Base-by-base conservation (phyloP, 768 basidiomycete genomes). In the Candolleomyces eurysporus region DNA sequence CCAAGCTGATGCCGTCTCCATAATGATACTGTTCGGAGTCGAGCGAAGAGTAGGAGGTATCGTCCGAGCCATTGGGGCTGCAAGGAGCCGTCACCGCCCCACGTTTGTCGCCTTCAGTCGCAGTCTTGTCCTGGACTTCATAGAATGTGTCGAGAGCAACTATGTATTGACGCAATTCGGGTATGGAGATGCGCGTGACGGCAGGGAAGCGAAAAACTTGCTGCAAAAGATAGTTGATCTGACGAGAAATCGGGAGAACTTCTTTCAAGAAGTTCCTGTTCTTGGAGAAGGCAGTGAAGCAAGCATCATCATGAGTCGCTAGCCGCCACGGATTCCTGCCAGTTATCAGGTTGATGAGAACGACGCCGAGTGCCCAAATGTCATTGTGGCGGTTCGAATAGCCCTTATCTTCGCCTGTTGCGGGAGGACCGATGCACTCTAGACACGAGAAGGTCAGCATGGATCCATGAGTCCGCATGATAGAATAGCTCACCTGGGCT, bases 311-410 rank as follows among this genome's bases (percentile, higher is more conserved):
- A 62, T 78, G 78, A 65, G 79, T 83, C 4, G 92, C 91, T 65
- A 83, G 81, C 57, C 82, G 78, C 94, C 93, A 95, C 11, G 91
- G 90, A 65, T 87, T 88, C 26, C 89, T 82, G 17, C 88, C 87
- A 58, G 87, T 87, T 51, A 90, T 85, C 76, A 96, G 84, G 72
- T 93, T 95, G 65, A 89, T 81, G 58, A 96, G 81, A 64, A 96
- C 90, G 63, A 96, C 82, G 19, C 89, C 90, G 22, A 91, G 72
- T 8, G 89, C 80, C 90, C 90, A 91, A 61, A 90, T 80, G 64
- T 91, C 89, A 79, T 83, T 88, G 58, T 82, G 77, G 11, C 79
- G 76, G 55, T 87, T 85, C 32, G 84, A 84, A 75, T 91, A 81
- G 63, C 72, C 67, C 69, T 80, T 67, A 60, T 75, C 73, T 70